Base-by-base conservation (phyloP, 2,329 filamentous ascomycete genomes). In the Fusarium nanum region DNA sequence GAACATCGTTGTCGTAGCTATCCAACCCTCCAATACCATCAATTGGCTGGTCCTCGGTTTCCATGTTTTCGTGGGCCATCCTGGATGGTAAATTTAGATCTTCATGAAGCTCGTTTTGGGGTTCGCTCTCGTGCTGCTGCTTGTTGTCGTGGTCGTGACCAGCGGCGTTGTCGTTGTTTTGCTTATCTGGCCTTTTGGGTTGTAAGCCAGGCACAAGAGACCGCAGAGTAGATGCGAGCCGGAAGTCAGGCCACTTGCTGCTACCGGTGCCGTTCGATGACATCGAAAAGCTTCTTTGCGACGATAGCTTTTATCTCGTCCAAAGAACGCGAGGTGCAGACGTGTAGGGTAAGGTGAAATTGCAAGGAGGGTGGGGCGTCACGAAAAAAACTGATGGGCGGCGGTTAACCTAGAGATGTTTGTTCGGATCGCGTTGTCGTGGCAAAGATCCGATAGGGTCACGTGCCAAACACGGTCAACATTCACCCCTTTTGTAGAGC, bases 181-280 rank as follows among this genome's bases (percentile, higher is more conserved):
- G 67, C 54, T 70, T 71, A n/a, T 76, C 71, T 65, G 70, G 55
- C 50, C 61, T 73, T 60, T 71, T 67, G 59, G 75, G 70, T 56
- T 76, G 75, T 23, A 76, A 72, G 61, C 76, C 76, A 22, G 59
- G 59, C 45, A 76, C 70, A 11, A 78, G 69, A 44, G 73, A 75
- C 67, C 72, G 74, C 30, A 78, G 66, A 25, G 71, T 76, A 49
- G 77, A 79, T 55, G 78, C 76, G 64, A 80, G 67, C 60, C 74
- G 73, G 52, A 78, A 75, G 64, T 79, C 70, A 63, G 75, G 73
- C 78, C 78, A 80, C 78, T 75, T 76, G 70, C 65, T 75, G 58
- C 65, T 72, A 28, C 64, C 45, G 40, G 58, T 58, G 54, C 60
- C 61, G 56, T 62, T 75, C 46, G 73, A 71, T 64, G 76, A 66